Conservation (phyloP, 306 rosid species). For the Medicago truncatula region MtrunA17r5.0-ANR NC_053045.1:555501-556000, state of each 20-base stretch:
- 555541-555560: conserved; percentile 75
- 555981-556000: not conserved
- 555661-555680: conserved; percentile 94
- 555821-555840: conserved; percentile 13
- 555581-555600: conserved; percentile 93
- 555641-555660: conserved; percentile 93
- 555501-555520: conserved; percentile 90
- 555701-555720: conserved; percentile 77
- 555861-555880: conserved; percentile 27
- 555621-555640: conserved; percentile 84
- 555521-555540: conserved; percentile 92
- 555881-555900: conserved; percentile 20
- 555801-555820: conserved; percentile 44
- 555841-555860: conserved; percentile 7
- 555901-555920: not conserved
- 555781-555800: conserved; percentile 13
- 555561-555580: conserved; percentile 62
- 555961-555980: not conserved
- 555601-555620: conserved; percentile 79
- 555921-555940: not conserved
- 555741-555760: conserved; percentile 20
- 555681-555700: conserved; percentile 61
- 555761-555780: conserved; percentile 6
- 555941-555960: no score
- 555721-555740: conserved; percentile 47